These are phyloP conservation scores for Meyerozyma athensensis DNA, from an alignment of 1,139 yeast genomes.

Conservation along the genomic window DNA sequence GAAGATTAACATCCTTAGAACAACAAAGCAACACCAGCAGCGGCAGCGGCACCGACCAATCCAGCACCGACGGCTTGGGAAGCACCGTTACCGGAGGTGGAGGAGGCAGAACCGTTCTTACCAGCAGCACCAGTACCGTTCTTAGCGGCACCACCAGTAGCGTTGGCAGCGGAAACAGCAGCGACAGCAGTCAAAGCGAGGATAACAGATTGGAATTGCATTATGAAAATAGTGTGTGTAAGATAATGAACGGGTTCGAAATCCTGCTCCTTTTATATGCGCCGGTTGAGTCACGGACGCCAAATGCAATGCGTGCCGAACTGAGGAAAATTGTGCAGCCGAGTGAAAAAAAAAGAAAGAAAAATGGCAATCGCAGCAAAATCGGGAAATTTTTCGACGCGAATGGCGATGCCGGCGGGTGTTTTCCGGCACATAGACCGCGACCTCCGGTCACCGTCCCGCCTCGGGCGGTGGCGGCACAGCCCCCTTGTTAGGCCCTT, in stretches of 20 bases:
- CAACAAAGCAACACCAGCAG: constrained; percentile 17
- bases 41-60: constrained; percentile 16
- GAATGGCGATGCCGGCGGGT: background rate
- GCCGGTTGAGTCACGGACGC: constrained; percentile 1
- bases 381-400: background rate
- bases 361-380: background rate
- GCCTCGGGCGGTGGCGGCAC: constrained; percentile 2
- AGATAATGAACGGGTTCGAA: background rate
- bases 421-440: background rate
- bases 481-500: background rate
- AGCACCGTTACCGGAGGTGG: constrained; percentile 12
- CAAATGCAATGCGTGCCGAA: constrained; percentile 1
- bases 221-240: constrained; percentile 4
- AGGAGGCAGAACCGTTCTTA: constrained; percentile 7
- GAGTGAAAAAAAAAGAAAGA: constrained; percentile 1
- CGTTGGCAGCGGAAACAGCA: constrained; percentile 9
- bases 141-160: constrained; percentile 9
- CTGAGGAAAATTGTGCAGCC: constrained; percentile 1
- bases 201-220: constrained; percentile 16
- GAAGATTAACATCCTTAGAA: constrained; percentile 11
- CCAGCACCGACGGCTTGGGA: constrained; percentile 14
- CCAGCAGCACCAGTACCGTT: constrained; percentile 8
- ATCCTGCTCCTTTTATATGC: constrained; percentile 1
- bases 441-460: background rate
- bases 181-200: constrained; percentile 15